Conservation (phyloP, 345 rosid species). For the Gossypium bickii region DNA sequence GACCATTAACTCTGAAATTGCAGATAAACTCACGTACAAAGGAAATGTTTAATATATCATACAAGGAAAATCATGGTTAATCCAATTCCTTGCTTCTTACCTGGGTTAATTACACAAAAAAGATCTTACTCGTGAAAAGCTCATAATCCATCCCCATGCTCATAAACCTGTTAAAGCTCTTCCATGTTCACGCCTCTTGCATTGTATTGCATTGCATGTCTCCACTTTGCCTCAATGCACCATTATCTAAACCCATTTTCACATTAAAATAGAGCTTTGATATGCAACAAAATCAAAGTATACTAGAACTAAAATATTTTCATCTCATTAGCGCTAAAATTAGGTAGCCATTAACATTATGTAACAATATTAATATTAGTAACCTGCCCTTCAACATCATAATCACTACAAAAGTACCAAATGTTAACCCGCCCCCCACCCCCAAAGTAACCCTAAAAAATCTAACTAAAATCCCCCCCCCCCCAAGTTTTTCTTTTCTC, state of each 20-base stretch:
- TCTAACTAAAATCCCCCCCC: conserved; percentile 14
- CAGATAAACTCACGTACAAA: conserved; percentile 1
- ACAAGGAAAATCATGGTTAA: not conserved
- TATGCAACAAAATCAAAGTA: not conserved
- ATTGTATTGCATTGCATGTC: conserved; percentile 7
- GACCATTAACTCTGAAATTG: not conserved
- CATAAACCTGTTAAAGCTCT: conserved; percentile 1
- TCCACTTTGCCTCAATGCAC: conserved; percentile 3
- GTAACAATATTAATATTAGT: not conserved
- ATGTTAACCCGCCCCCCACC: not conserved
- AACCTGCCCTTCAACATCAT: conserved; percentile 15
- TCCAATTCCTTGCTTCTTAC: not conserved
- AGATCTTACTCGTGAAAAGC: not conserved
- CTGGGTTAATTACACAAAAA: not conserved
- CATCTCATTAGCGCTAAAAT: conserved; percentile 16
- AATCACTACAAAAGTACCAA: conserved; percentile 13
- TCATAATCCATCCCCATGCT: not conserved
- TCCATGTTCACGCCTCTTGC: not conserved
- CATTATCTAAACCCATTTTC: conserved; percentile 8
- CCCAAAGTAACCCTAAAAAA: conserved; percentile 8
- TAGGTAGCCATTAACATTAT: conserved; percentile 8
- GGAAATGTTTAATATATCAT: not conserved
- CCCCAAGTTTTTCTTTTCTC: too few relatives aligned
- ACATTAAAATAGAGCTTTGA: conserved; percentile 8
- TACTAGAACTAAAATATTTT: not conserved